Percentiles rank a stretch among this genome's conserved stretches.
These are phyloP conservation scores for Ogataea degrootiae DNA, from an alignment of 805 yeast genomes.

Conservation along the genomic window DNA sequence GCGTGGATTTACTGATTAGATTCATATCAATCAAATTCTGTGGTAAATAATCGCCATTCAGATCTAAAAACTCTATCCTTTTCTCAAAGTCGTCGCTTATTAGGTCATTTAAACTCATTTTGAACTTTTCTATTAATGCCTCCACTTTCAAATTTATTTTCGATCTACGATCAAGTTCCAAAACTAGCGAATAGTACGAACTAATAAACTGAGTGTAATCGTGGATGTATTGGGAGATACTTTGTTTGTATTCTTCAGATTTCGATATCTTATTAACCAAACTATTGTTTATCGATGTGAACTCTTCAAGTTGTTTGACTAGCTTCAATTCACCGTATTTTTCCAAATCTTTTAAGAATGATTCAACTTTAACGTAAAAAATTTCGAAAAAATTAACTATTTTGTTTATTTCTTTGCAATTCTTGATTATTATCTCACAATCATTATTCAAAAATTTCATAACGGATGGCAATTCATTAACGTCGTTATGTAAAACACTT, in stretches of 20 bases:
- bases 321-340: slow-evolving; percentile 29
- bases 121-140: slow-evolving; percentile 37
- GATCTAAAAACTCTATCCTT: slow-evolving; percentile 39
- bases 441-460: slow-evolving; percentile 41
- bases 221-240: slow-evolving; percentile 25
- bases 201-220: slow-evolving; percentile 48
- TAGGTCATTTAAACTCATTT: slow-evolving; percentile 33
- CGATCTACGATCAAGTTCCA: slow-evolving; percentile 50
- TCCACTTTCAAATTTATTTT: slow-evolving; percentile 37
- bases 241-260: slow-evolving; percentile 10
- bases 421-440: slow-evolving; percentile 24
- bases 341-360: slow-evolving; percentile 18
- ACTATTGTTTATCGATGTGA: slow-evolving; percentile 9
- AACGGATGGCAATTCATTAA: slow-evolving; percentile 53
- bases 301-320: slow-evolving; percentile 15
- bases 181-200: slow-evolving; percentile 47
- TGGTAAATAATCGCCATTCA: slow-evolving; percentile 56
- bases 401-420: slow-evolving; percentile 25
- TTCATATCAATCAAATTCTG: slow-evolving; percentile 25
- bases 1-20: slow-evolving; percentile 19
- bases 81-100: slow-evolving; percentile 39
- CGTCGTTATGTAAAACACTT: slow-evolving; percentile 47
- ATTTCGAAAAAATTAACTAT: slow-evolving; percentile 18
- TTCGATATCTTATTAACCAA: slow-evolving; percentile 9
- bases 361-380: slow-evolving; percentile 14